Evolutionary conservation across 192 early-diverging fungal species (phyloP), one percentile per base, ranked within the genome.

Genomic region (Radiomyces spectabilis): DNA sequence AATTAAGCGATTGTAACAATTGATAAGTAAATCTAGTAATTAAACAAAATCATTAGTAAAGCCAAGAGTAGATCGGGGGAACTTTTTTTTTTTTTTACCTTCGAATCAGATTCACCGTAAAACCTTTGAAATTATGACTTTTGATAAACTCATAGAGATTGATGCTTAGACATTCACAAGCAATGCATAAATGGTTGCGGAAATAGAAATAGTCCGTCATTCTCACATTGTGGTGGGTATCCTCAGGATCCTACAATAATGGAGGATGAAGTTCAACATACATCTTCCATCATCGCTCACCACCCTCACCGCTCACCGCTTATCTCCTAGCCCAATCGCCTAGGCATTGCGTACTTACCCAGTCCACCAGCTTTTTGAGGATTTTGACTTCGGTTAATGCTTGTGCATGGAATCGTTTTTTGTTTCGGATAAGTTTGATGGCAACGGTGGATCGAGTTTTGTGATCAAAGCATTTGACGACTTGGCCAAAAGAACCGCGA

Each of bases 101-200:
- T 62, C 75, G 74, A 35, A 91, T 82, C 5, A 92, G 81, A 22
- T 81, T 84, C 38, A 90, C 53, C 65, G 83, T 83, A 31, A 91
- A 91, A 4, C 96, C 96, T 27, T 85, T 73, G 75, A 95, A 99
- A 49, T 87, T 77, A 59, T 93, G 87, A 12, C 82, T 88, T 73
- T 95, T 95, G 53, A 99, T 84, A 75, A 93, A 97, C 61, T 99
- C 96, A 69, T 99, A 99, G 52, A 99, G 70, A 54, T 99, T 99
- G 49, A 92, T 85, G 22, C 87, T 89, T 34, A 99, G 76, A 46
- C 92, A 81, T 68, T 99, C 96, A 69, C 89, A 93, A 1, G 85
- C 88, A 55, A 99, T 93, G 61, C 95, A 97, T 49, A 99, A 70
- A 70, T 99, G 96, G 53, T 87, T 92, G 43, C 96, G 81, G 78